Conservation (phyloP, 2,329 filamentous ascomycete species). For the Epicoccum nigrum region DNA sequence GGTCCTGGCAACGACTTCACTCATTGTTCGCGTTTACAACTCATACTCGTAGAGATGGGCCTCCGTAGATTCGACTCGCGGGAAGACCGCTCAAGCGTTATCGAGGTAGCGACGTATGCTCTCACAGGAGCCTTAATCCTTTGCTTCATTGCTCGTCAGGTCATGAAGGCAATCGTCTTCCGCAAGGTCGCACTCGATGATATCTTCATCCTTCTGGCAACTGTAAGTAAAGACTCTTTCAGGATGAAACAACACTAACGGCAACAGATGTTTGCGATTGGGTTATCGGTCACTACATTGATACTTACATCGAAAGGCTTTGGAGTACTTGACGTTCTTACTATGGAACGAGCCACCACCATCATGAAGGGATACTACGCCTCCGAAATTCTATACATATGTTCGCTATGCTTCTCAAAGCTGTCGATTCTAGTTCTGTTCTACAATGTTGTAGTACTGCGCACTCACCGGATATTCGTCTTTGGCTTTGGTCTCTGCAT, state of each 20-base stretch:
- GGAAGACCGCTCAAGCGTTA: conserved; percentile 25
- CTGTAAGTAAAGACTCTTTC: conserved; percentile 24
- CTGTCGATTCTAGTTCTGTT: conserved; percentile 38
- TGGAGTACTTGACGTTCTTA: conserved; percentile 22
- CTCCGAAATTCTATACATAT: conserved; percentile 43
- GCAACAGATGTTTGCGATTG: conserved; percentile 32
- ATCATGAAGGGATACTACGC: conserved; percentile 43
- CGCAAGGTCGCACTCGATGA: conserved; percentile 37
- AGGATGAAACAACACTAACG: conserved; percentile 12
- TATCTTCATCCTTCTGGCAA: conserved; percentile 37
- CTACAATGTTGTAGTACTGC: conserved; percentile 32
- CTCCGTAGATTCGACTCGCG: neutral
- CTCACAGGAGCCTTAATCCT: conserved; percentile 30
- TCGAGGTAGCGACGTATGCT: conserved; percentile 37
- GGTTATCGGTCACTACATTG: conserved; percentile 33
- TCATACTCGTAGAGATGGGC: neutral
- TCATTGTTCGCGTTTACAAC: neutral
- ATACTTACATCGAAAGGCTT: conserved; percentile 37
- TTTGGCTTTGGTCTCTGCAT: conserved; percentile 32
- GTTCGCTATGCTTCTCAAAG: conserved; percentile 38
- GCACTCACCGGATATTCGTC: conserved; percentile 27
- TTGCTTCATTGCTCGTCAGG: conserved; percentile 33
- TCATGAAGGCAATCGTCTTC: conserved; percentile 34
- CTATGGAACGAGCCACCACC: conserved; percentile 23
- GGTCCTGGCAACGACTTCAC: too few species aligned